Evolutionary conservation across 441 rosid species (phyloP).

Genomic region (Codiaeum variegatum): DNA sequence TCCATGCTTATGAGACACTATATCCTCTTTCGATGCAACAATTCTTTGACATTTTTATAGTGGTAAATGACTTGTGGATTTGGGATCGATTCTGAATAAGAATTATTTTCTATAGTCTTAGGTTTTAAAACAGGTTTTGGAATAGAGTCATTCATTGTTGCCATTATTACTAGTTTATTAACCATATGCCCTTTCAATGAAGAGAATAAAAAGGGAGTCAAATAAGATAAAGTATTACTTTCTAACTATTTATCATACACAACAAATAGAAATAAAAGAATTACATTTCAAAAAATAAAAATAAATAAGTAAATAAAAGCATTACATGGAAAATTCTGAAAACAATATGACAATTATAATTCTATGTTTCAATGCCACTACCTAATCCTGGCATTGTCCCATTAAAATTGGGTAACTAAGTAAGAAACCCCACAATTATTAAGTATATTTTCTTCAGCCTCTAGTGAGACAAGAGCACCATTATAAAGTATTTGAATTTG

Average conservation of each 20-base stretch:
- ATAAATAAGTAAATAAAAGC: background rate
- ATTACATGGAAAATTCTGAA: background rate
- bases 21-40: slow-evolving; percentile 63
- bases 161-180: background rate
- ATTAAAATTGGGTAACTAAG: background rate
- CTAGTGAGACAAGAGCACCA: no score
- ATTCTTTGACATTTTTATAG: slow-evolving; percentile 79
- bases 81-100: slow-evolving; percentile 24
- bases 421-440: background rate
- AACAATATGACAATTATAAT: background rate
- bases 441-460: no score
- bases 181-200: background rate
- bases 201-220: background rate
- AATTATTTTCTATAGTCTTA: slow-evolving; percentile 23
- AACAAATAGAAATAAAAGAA: background rate
- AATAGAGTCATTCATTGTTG: slow-evolving; percentile 2
- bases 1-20: slow-evolving; percentile 55
- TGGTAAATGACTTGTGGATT: slow-evolving; percentile 61
- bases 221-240: background rate
- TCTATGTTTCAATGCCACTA: background rate
- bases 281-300: background rate
- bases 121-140: slow-evolving; percentile 6
- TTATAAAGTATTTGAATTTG: background rate
- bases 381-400: background rate
- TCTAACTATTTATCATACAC: background rate